A percentile compares a stretch with the other conserved stretches of the same genome.
Conservation (phyloP, 306 rosid species). For the Crotalaria pallida region DNA sequence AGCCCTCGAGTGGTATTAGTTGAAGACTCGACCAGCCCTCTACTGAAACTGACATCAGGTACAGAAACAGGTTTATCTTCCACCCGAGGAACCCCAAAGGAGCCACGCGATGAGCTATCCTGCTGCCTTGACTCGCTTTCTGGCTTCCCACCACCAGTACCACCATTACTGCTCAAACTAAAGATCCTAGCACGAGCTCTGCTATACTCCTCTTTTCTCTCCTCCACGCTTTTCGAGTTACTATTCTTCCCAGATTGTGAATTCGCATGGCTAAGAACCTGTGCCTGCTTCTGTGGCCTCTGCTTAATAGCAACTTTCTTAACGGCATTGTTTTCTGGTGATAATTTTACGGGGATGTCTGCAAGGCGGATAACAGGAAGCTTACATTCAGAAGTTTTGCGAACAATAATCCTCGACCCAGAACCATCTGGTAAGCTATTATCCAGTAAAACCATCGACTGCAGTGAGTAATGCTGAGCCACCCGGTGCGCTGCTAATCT, state of each 20-base stretch:
- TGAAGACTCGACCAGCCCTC: conserved; percentile 46
- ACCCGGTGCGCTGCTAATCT: conserved; percentile 98
- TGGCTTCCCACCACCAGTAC: conserved; percentile 47
- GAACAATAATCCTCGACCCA: conserved; percentile 88
- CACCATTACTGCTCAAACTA: conserved; percentile 45
- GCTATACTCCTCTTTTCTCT: conserved; percentile 94
- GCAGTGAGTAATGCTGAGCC: conserved; percentile 90
- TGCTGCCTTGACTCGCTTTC: conserved; percentile 58
- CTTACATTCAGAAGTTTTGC: conserved; percentile 74
- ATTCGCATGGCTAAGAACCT: conserved; percentile 27
- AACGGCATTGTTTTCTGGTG: conserved; percentile 51
- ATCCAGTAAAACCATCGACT: conserved; percentile 92
- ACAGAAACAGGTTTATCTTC: conserved; percentile 54
- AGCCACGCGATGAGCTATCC: conserved; percentile 50
- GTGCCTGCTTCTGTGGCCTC: conserved; percentile 77
- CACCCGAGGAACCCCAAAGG: conserved; percentile 47
- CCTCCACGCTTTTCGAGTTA: conserved; percentile 87
- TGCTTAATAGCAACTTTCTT: conserved; percentile 89
- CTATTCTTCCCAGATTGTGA: conserved; percentile 47
- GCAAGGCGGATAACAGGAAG: conserved; percentile 83
- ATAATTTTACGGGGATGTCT: conserved; percentile 71
- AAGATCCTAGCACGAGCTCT: conserved; percentile 97
- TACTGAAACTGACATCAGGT: conserved; percentile 56
- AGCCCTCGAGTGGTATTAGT: conserved; percentile 46
- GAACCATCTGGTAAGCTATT: conserved; percentile 81